Conservation (phyloP, 2,329 filamentous ascomycete species). For the Calonectria pteridis region DNA sequence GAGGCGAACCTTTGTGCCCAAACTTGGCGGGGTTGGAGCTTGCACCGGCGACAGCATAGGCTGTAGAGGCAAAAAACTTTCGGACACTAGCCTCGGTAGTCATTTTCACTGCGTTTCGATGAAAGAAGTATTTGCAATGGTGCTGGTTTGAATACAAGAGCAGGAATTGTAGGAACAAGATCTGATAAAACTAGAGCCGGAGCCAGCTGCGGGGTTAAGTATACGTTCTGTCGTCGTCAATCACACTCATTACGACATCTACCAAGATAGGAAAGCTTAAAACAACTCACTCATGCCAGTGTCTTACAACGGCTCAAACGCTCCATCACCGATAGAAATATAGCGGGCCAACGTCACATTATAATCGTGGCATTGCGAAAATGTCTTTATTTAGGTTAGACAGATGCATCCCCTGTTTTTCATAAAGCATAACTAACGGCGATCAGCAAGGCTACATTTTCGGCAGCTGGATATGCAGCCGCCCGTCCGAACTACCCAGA, state of each 20-base stretch:
- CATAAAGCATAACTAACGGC: neutral
- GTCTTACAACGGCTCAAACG: neutral
- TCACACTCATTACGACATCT: neutral
- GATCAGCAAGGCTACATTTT: slow-evolving; percentile 66
- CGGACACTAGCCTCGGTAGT: slow-evolving; percentile 79
- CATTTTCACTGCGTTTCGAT: slow-evolving; percentile 54
- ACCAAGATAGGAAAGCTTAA: slow-evolving; percentile 1
- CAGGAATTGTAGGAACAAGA: slow-evolving; percentile 28
- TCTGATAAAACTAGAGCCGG: slow-evolving; percentile 28
- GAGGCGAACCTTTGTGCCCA: slow-evolving; percentile 82
- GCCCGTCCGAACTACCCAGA: slow-evolving; percentile 71
- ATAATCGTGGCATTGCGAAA: neutral
- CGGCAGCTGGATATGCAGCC: slow-evolving; percentile 68
- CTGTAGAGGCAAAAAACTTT: slow-evolving; percentile 82
- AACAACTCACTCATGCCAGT: neutral
- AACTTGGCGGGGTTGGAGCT: slow-evolving; percentile 88
- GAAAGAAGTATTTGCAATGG: neutral
- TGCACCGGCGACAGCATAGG: slow-evolving; percentile 91
- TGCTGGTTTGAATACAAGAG: neutral
- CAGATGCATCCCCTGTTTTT: neutral
- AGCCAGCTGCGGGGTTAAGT: slow-evolving; percentile 37
- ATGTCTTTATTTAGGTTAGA: slow-evolving; percentile 45
- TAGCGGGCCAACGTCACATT: neutral
- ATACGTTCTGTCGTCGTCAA: slow-evolving; percentile 35
- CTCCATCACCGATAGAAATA: neutral